Evolutionary conservation across 257 asterid species (phyloP), one percentile per base, ranked within the genome.

Genomic region (Linaria vulgaris): DNA sequence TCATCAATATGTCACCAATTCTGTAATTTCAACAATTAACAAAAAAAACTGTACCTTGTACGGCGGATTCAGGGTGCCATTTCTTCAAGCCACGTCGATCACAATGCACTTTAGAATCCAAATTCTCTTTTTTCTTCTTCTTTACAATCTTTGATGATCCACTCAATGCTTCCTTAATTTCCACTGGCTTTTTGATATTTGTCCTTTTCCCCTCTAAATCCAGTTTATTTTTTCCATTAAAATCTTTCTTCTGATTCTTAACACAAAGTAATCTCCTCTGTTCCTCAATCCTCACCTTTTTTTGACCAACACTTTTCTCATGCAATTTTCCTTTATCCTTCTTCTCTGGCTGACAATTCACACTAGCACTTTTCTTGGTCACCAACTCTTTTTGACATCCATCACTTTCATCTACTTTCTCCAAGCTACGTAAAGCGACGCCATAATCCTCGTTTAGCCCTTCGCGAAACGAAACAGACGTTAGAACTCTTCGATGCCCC

Each of bases 401-500:
- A 2, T 27, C 34, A 12, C 22, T 34, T 64, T 55, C 61, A 51
- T 52, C 43, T 9, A 7, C 63, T 66, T 63, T 46, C 39, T 64
- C 81, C 12, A 74, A 43, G 5, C 37, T 16, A 11, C 17, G 64
- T 12, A 59, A 9, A n/a, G 63, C 46, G 0, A 56, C 23, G 23
- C 67, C 37, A 3, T 47, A 49, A 53, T 67, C 72, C 12, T 57
- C 63, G 15, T 27, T 30, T 2, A 47, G 47, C 1, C 61, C 66
- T 39, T 85, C 80, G 12, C 79, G 72, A 44, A 82, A 80, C 24
- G 94, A 80, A 2, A 69, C 66, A 0, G 88, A 79, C 3, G 94
- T 80, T 56, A 77, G 68, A 0, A 79, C 82, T 52, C 94, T 70
- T 61, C 90, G 94, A 1, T 47, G 83, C 16, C 53, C 78, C 14